phyloP scores from a whole-genome alignment of 2,329 filamentous ascomycete genomes.

The Diaporthe citrichinensis region DNA sequence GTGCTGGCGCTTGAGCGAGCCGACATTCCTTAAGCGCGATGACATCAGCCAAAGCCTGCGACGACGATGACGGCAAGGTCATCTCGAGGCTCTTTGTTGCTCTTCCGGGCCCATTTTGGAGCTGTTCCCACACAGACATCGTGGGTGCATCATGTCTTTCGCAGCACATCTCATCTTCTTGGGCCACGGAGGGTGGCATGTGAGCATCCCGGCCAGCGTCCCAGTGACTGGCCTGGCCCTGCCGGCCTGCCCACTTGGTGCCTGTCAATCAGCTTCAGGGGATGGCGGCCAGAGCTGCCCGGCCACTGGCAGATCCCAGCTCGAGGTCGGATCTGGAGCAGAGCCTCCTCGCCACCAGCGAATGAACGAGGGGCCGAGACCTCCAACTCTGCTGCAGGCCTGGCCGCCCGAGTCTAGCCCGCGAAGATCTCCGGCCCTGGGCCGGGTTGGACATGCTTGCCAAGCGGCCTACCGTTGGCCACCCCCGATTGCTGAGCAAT shows the following conservation, averaged over 20 bases:
- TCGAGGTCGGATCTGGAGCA: conserved; percentile 32
- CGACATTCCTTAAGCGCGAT: conserved; percentile 19
- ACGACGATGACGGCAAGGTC: conserved; percentile 9
- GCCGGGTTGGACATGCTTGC: conserved; percentile 9
- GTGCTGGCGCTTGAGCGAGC: not conserved
- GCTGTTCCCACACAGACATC: not conserved
- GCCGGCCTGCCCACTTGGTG: not conserved
- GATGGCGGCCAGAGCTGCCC: conserved; percentile 14
- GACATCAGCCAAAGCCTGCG: conserved; percentile 31
- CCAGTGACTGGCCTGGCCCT: not conserved
- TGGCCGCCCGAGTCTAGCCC: conserved; percentile 13
- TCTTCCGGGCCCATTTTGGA: not conserved
- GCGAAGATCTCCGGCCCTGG: conserved; percentile 20
- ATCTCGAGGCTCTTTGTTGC: not conserved
- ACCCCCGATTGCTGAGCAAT: conserved; percentile 13
- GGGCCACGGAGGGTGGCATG: not conserved
- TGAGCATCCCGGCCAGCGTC: conserved; percentile 1
- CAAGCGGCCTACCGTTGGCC: conserved; percentile 18
- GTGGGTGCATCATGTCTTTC: not conserved
- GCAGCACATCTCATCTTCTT: not conserved
- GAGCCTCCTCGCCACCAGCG: conserved; percentile 36
- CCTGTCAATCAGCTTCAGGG: not conserved
- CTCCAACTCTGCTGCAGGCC: conserved; percentile 31
- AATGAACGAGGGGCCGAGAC: conserved; percentile 25
- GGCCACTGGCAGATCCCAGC: conserved; percentile 19